Evolutionary conservation across 2,329 filamentous ascomycete species (phyloP).

Genomic region (Arthrobotrys megalospora): DNA sequence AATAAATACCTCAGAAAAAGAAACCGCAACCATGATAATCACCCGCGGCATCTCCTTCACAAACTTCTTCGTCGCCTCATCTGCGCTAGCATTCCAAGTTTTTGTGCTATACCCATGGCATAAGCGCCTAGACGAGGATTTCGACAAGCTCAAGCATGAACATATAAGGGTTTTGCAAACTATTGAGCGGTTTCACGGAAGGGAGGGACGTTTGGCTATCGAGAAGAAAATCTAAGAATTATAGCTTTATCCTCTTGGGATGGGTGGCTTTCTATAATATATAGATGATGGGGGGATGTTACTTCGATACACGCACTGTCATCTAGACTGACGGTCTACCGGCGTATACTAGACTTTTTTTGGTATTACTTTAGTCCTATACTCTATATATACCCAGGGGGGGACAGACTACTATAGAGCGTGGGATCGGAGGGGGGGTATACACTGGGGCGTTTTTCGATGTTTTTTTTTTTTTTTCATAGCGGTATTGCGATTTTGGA

Average conservation of each 20-base stretch:
- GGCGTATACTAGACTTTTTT: too few relatives aligned
- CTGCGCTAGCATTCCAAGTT: constrained; percentile 78
- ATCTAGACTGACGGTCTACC: too few relatives aligned
- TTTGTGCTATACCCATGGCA: constrained; percentile 81
- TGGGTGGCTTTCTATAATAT: background rate
- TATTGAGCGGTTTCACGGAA: constrained; percentile 30
- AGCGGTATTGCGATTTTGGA: too few relatives aligned
- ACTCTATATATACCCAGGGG: too few relatives aligned
- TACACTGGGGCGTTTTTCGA: too few relatives aligned
- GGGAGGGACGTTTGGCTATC: background rate
- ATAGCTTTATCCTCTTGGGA: background rate
- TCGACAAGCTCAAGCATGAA: constrained; percentile 74
- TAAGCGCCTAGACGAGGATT: constrained; percentile 76
- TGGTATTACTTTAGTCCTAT: too few relatives aligned
- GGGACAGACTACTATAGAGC: too few relatives aligned
- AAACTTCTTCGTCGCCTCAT: constrained; percentile 77
- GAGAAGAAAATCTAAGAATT: constrained; percentile 10
- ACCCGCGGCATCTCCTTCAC: constrained; percentile 71
- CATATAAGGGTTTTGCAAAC: constrained; percentile 66
- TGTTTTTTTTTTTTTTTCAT: too few relatives aligned
- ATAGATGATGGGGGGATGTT: background rate
- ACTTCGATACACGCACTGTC: too few relatives aligned
- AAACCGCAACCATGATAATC: constrained; percentile 41
- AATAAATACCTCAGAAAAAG: constrained; percentile 19
- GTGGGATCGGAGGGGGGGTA: too few relatives aligned